Conservation (phyloP, 2,329 filamentous ascomycete species). For the Cryphonectria naterciae region DNA sequence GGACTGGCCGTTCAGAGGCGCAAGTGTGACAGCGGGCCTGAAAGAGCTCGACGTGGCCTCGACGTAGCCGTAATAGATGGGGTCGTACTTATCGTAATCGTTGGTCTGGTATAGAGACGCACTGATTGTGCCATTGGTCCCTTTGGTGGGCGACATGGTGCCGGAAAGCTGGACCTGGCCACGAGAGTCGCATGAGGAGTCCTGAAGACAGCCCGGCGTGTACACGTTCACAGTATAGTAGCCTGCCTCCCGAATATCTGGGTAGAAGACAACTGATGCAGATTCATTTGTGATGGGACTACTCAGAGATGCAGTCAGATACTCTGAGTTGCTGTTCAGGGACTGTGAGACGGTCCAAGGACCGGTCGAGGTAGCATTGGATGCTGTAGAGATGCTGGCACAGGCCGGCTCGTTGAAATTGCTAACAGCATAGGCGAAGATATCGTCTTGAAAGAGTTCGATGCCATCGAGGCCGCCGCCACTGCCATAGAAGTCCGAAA, state of each 20-base stretch:
- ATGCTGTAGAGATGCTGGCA: conserved; percentile 64
- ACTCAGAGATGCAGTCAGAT: conserved; percentile 70
- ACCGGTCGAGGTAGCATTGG: conserved; percentile 71
- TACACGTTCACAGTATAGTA: conserved; percentile 92
- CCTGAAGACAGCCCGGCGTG: conserved; percentile 86
- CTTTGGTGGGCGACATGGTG: conserved; percentile 56
- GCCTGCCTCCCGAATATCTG: conserved; percentile 84
- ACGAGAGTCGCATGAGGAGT: conserved; percentile 74
- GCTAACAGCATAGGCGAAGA: conserved; percentile 82
- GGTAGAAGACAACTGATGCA: conserved; percentile 75
- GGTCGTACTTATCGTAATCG: conserved; percentile 94
- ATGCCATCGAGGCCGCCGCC: conserved; percentile 87
- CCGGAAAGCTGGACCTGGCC: conserved; percentile 84
- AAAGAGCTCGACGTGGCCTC: conserved; percentile 76
- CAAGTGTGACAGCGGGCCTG: conserved; percentile 78
- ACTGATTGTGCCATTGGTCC: conserved; percentile 45
- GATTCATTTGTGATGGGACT: conserved; percentile 59
- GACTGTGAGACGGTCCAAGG: conserved; percentile 75
- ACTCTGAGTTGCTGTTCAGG: conserved; percentile 71
- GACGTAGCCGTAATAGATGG: conserved; percentile 83
- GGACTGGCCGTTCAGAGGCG: conserved; percentile 67
- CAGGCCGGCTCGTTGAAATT: conserved; percentile 89
- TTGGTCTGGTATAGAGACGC: conserved; percentile 85
- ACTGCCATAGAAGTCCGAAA: conserved; percentile 83
- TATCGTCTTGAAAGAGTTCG: conserved; percentile 83